Percentiles rank a stretch among this genome's conserved stretches.
phyloP scores from a whole-genome alignment of 371 early-diverging fungal genomes.

The Choanephora cucurbitarum region DNA sequence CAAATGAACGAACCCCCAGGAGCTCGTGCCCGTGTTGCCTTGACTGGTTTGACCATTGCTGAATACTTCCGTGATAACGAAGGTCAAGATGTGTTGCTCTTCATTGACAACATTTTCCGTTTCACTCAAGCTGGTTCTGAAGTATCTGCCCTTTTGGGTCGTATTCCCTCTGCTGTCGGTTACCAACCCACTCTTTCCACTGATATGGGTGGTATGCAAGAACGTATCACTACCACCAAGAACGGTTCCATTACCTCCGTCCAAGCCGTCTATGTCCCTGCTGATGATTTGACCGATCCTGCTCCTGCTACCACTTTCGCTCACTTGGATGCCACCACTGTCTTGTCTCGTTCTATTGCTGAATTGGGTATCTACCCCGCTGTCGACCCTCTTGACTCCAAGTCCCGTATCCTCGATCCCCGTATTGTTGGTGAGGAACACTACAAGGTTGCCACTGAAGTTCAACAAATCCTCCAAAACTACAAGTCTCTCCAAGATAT shows the following conservation, averaged over 20 bases:
- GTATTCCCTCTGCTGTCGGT: constrained; percentile 99
- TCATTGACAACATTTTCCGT: constrained; percentile 99
- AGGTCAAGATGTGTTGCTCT: constrained; percentile 98
- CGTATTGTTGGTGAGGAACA: constrained; percentile 96
- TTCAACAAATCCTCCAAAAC: constrained; percentile 94
- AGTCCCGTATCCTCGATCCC: constrained; percentile 97
- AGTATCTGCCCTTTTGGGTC: constrained; percentile 97
- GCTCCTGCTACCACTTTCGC: constrained; percentile 99
- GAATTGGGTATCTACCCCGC: constrained; percentile 99
- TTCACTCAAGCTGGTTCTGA: constrained; percentile 94
- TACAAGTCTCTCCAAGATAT: constrained; percentile 99
- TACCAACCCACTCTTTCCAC: constrained; percentile 98
- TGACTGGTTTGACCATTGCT: constrained; percentile 97
- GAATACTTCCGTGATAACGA: constrained; percentile 99
- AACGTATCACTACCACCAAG: constrained; percentile 99
- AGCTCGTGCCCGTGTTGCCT: constrained; percentile 98
- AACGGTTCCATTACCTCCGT: constrained; percentile 99
- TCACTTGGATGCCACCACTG: constrained; percentile 99
- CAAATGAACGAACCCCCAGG: constrained; percentile 99
- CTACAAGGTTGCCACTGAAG: constrained; percentile 93
- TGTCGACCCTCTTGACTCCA: constrained; percentile 98
- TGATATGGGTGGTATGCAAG: constrained; percentile 98
- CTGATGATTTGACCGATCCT: constrained; percentile 99
- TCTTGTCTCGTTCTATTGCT: constrained; percentile 96
- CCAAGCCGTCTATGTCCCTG: constrained; percentile 98